phyloP scores from a whole-genome alignment of 768 basidiomycete genomes.

The Leccinum pellstonianum region DNA sequence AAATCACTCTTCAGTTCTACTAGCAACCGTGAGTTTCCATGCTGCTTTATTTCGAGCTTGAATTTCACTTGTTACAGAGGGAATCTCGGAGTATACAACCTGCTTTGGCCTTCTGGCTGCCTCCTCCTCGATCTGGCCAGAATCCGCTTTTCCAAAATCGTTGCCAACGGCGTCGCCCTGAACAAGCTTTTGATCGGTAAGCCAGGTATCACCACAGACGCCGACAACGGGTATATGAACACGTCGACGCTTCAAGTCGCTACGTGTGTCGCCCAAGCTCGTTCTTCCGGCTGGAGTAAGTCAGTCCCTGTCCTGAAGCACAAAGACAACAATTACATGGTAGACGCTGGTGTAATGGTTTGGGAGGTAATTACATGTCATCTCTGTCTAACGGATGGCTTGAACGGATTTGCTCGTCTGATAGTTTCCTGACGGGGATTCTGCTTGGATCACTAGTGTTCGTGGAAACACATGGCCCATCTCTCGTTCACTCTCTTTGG shows the following conservation, averaged over 20 bases:
- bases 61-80: slow-evolving; percentile 27
- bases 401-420: too few species aligned
- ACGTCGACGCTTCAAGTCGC: slow-evolving; percentile 46
- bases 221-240: slow-evolving; percentile 55
- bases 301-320: background rate
- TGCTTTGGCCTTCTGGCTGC: slow-evolving; percentile 38
- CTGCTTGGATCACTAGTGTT: too few species aligned
- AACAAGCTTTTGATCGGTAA: slow-evolving; percentile 76
- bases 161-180: slow-evolving; percentile 51
- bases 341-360: slow-evolving; percentile 39
- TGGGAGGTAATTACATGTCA: slow-evolving; percentile 31
- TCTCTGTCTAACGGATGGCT: too few species aligned
- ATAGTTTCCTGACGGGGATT: too few species aligned
- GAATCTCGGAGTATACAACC: slow-evolving; percentile 35
- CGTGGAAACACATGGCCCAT: too few species aligned
- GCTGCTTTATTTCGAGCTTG: too few species aligned
- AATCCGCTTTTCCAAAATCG: slow-evolving; percentile 45
- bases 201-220: slow-evolving; percentile 50
- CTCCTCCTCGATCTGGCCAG: slow-evolving; percentile 41
- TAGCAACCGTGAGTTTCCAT: slow-evolving; percentile 11
- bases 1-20: slow-evolving; percentile 10
- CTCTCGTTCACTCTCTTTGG: too few species aligned
- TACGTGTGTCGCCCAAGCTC: slow-evolving; percentile 42
- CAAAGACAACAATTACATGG: too few species aligned
- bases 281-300: slow-evolving; percentile 10